phyloP scores from a whole-genome alignment of 2,329 filamentous ascomycete genomes.

The Colletotrichum salicis region DNA sequence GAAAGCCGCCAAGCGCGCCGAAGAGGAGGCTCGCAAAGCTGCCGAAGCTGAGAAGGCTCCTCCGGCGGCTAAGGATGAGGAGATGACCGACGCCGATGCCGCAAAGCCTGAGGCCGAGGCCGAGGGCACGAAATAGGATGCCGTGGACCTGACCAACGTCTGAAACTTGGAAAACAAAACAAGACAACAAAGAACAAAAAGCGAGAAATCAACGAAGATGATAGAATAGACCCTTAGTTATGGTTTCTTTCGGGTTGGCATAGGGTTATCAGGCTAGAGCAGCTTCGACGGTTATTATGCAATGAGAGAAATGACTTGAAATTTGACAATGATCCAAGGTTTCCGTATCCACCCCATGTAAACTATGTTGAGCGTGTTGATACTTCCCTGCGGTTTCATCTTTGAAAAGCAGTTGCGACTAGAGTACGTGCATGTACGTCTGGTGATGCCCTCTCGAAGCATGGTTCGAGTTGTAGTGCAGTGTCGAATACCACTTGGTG shows the following conservation, averaged over 20 bases:
- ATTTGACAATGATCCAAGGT: conserved; percentile 16
- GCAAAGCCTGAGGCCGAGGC: conserved; percentile 62
- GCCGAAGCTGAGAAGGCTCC: conserved; percentile 61
- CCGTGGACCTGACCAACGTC: background rate
- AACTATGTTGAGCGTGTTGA: background rate
- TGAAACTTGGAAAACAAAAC: background rate
- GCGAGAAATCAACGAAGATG: conserved; percentile 28
- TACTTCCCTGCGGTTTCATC: no score
- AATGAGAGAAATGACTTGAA: conserved; percentile 36
- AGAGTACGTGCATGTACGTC: no score
- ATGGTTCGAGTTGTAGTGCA: no score
- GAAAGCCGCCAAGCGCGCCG: conserved; percentile 78
- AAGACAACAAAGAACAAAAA: conserved; percentile 11
- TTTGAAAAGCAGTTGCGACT: no score
- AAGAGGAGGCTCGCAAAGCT: conserved; percentile 66
- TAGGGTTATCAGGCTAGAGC: conserved; percentile 36
- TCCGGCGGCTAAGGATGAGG: conserved; percentile 60
- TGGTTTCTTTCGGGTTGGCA: conserved; percentile 35
- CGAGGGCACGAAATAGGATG: conserved; percentile 42
- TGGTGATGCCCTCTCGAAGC: no score
- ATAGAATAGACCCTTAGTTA: conserved; percentile 37
- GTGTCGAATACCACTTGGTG: no score
- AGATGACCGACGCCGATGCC: conserved; percentile 72
- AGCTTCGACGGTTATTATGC: conserved; percentile 32
- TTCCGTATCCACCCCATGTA: background rate